Evolutionary conservation across 768 basidiomycete species (phyloP), one percentile per base, ranked within the genome.

Genomic region (Mycena polygramma): DNA sequence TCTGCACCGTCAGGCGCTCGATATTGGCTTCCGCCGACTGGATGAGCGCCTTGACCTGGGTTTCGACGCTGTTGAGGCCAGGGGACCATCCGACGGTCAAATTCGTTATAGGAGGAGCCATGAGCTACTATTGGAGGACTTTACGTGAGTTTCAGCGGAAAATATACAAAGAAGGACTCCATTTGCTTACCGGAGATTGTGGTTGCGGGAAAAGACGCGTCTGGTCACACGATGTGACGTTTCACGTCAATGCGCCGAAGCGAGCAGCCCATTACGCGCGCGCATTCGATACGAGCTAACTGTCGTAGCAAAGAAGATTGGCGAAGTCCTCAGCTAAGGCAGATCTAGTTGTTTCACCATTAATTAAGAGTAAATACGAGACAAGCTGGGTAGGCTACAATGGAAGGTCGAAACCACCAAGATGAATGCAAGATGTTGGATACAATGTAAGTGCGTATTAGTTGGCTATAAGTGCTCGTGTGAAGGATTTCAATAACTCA

Each of bases 341-440:
- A 30, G 30, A 6, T 30, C 30, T 6, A 30, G 30, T 30, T 3
- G 41, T 60, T 70, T 55, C 45, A 61, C 45, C 35, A 61, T 70
- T 66, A 70, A 35, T 46, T 63, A 37, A 7, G 58, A 35, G 30
- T 55, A 63, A 65, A 19, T 24, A 35, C 19, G 46, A 48, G 24
- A 15, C 37, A 45, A 45, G 57, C 39, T 41, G 37, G 19, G 61
- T 69, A 63, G 49, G 69, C 70, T 71, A 71, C 65, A 67, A 30
- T 22, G 36, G 26, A 41, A 51, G 55, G 59, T 36, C 60, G 46
- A 62, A 66, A 67, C 61, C 58, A 61, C 46, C 37, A 69, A 58
- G 55, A 57, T 41, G 45, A 46, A 49, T 48, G 48, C 63, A 70
- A 70, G 58, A 69, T 57, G 54, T 37, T 69, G 69, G 64, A 70